Evolutionary conservation across 257 asterid species (phyloP).

Genomic region (Buddleja alternifolia): DNA sequence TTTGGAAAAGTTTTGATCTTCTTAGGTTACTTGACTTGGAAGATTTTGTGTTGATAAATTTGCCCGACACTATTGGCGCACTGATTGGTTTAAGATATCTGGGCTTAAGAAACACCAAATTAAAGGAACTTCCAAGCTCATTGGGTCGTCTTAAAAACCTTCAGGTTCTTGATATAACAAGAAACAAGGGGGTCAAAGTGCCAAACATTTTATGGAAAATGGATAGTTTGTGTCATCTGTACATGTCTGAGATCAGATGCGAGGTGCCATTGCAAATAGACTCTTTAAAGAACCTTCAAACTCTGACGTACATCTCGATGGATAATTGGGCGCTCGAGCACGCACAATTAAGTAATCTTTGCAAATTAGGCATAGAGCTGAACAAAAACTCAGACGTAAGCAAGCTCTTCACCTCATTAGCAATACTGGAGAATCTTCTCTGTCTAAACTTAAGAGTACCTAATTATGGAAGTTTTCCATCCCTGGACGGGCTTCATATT

Average conservation of each 20-base stretch:
- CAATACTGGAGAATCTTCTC: conserved; percentile 11
- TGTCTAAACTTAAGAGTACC: background rate
- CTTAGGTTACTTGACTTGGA: conserved; percentile 24
- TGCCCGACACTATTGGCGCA: background rate
- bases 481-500: background rate
- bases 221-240: conserved; percentile 16
- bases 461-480: background rate
- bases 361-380: conserved; percentile 1
- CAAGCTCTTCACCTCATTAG: conserved; percentile 9
- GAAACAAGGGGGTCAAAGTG: background rate
- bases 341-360: conserved; percentile 3
- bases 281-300: conserved; percentile 18
- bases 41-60: background rate
- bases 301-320: conserved; percentile 19
- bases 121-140: conserved; percentile 28
- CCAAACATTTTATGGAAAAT: conserved; percentile 30
- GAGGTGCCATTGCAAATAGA: background rate
- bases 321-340: background rate
- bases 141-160: conserved; percentile 19
- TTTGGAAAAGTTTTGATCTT: conserved; percentile 19
- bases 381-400: background rate
- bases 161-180: conserved; percentile 24
- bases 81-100: conserved; percentile 30
- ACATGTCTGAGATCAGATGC: background rate
- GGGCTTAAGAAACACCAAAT: conserved; percentile 7